Evolutionary conservation across 2,329 filamentous ascomycete species (phyloP), one percentile per base, ranked within the genome.

Genomic region (Ramichloridium luteum): DNA sequence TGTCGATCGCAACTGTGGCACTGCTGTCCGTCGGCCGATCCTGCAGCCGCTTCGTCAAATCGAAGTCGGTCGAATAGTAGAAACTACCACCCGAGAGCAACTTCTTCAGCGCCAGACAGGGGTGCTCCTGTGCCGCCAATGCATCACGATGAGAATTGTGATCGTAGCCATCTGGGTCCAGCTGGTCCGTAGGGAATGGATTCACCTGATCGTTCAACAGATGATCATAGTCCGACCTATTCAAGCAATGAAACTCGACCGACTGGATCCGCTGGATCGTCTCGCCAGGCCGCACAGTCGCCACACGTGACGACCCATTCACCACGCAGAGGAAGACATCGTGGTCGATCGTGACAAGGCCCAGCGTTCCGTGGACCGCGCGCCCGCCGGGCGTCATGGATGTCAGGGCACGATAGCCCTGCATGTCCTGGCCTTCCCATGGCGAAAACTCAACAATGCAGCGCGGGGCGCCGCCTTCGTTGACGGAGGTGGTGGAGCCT

Each of bases 61-160:
- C 88, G 55, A 98, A 98, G 56, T 96, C 85, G n/a, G 84, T 83
- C 53, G 85, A 94, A 61, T 94, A 98, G 56, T 96, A 98, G 54
- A 98, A 98, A 16, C 80, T 93, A 15, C 88, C 86, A 55, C 92
- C 86, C 51, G 83, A 80, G 34, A 98, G 65, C 22, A 98, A 70
- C 65, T 93, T 96, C 57, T 88, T 86, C 37, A 98, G 59, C 27
- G 90, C 82, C 47, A 84, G 65, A 56, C 88, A 96, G 5, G 90
- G 90, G 56, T 94, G 85, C 50, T 94, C 85, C 16, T 82, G 57
- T n/a, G n/a, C n/a, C n/a, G n/a, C n/a, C 15, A 76, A 59, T 25
- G 73, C 64, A 26, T 94, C 84, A 35, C 77, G 69, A 35, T 77
- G 74, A 37, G 60, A 59, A 22, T 62, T 61, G 50, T 66, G 59